Percentiles rank a stretch among this genome's conserved stretches.
Evolutionary conservation across 163 green algal genomes (phyloP).

Genomic region (Chlamydomonas reinhardtii): DNA sequence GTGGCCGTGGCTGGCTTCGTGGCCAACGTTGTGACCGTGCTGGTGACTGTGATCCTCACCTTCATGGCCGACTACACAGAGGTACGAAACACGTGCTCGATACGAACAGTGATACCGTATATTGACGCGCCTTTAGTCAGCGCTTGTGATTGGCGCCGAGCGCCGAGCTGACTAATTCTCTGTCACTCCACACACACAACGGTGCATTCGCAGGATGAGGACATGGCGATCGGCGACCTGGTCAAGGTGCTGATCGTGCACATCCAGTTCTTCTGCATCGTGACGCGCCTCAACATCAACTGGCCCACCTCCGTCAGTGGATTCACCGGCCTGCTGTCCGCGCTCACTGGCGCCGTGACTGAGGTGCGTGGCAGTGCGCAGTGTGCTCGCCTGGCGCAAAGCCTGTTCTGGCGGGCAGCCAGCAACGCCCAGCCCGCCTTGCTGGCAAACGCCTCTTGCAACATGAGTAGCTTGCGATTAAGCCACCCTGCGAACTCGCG

Average conservation of each 20-base stretch:
- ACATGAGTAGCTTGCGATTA: too few relatives aligned
- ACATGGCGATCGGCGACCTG: slow-evolving; percentile 12
- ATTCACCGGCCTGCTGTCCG: neutral
- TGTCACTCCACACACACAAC: too few relatives aligned
- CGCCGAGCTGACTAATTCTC: too few relatives aligned
- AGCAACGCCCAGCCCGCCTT: too few relatives aligned
- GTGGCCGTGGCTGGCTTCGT: neutral
- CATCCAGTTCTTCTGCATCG: slow-evolving; percentile 45
- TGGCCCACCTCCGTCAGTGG: slow-evolving; percentile 19
- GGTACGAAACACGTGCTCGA: too few relatives aligned
- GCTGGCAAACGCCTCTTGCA: neutral
- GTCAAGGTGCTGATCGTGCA: slow-evolving; percentile 43
- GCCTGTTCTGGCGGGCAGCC: too few relatives aligned
- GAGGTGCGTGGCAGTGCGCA: slow-evolving; percentile 20
- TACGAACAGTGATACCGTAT: too few relatives aligned
- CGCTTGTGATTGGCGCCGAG: too few relatives aligned
- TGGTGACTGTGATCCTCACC: slow-evolving; percentile 19
- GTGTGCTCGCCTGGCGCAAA: too few relatives aligned
- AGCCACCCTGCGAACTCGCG: too few relatives aligned
- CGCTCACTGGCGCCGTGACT: slow-evolving; percentile 5
- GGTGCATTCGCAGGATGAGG: slow-evolving; percentile 10
- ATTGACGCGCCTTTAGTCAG: too few relatives aligned
- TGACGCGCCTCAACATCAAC: slow-evolving; percentile 51
- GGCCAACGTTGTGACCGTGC: slow-evolving; percentile 19
- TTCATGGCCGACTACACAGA: slow-evolving; percentile 46